A percentile compares a stretch with the other conserved stretches of the same genome.
These are phyloP conservation scores for Yamadazyma sp. DNA, from an alignment of 805 yeast genomes.

Conservation along the genomic window DNA sequence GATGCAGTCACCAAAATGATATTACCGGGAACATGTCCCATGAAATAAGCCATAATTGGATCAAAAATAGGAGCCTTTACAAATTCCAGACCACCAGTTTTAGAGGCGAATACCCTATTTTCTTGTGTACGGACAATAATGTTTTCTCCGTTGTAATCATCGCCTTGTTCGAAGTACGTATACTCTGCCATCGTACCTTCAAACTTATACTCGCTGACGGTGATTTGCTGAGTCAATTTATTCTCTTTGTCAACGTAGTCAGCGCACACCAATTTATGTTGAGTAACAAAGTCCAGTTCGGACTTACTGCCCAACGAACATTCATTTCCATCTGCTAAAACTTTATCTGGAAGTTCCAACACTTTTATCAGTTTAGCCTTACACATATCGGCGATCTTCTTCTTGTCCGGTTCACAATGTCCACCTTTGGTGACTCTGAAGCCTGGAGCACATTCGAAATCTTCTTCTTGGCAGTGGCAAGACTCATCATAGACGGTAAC, in stretches of 20 bases:
- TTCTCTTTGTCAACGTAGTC: slow-evolving; percentile 22
- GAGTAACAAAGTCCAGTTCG: slow-evolving; percentile 24
- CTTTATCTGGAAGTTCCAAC: slow-evolving; percentile 38
- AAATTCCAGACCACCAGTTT: slow-evolving; percentile 47
- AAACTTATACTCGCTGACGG: slow-evolving; percentile 42
- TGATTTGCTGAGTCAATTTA: slow-evolving; percentile 27
- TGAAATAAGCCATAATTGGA: slow-evolving; percentile 32
- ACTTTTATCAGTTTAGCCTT: slow-evolving; percentile 19
- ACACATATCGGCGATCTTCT: slow-evolving; percentile 26
- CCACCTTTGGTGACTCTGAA: slow-evolving; percentile 34
- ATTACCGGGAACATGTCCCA: slow-evolving; percentile 60
- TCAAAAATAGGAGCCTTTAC: slow-evolving; percentile 32
- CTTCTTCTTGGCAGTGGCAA: slow-evolving; percentile 64
- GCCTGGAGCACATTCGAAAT: slow-evolving; percentile 69
- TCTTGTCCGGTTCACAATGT: slow-evolving; percentile 45
- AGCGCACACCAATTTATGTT: slow-evolving; percentile 36
- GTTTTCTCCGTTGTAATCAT: slow-evolving; percentile 32
- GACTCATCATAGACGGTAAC: slow-evolving; percentile 48
- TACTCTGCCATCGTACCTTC: slow-evolving; percentile 56
- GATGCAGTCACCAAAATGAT: slow-evolving; percentile 53
- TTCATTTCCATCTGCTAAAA: slow-evolving; percentile 43
- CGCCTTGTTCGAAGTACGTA: slow-evolving; percentile 58
- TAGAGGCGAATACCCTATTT: slow-evolving; percentile 59
- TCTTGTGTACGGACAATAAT: slow-evolving; percentile 57
- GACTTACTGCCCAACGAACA: slow-evolving; percentile 36